Evolutionary conservation across 2,329 filamentous ascomycete genomes (phyloP).

Genomic region (Aspergillus aculeatus): DNA sequence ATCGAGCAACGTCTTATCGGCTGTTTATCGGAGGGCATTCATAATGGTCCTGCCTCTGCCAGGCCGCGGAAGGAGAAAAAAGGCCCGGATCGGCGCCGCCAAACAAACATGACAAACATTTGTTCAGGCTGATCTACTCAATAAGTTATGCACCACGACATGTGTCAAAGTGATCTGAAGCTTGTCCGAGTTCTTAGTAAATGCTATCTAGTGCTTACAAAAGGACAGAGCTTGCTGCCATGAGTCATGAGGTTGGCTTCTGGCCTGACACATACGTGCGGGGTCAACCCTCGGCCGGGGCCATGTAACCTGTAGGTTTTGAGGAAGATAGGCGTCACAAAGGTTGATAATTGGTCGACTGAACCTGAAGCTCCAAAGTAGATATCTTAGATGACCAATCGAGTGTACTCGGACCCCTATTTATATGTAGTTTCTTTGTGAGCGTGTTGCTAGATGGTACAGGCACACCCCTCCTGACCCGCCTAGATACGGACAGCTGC

Average conservation of each 20-base stretch:
- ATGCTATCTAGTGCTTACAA: neutral
- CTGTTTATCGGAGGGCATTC: neutral
- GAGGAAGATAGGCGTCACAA: neutral
- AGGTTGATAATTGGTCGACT: neutral
- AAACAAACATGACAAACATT: constrained; percentile 25
- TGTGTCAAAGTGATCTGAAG: neutral
- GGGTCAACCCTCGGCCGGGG: neutral
- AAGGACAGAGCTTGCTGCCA: neutral
- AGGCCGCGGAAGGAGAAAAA: constrained; percentile 9
- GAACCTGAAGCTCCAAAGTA: neutral
- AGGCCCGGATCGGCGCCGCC: neutral
- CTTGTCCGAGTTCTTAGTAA: neutral
- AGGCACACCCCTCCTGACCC: neutral
- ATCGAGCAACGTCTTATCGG: neutral
- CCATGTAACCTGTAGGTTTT: neutral
- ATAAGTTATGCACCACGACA: neutral
- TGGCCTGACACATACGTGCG: neutral
- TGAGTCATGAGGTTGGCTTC: neutral
- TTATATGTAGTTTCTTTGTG: neutral
- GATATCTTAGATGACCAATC: neutral
- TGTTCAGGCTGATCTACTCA: neutral
- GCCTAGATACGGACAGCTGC: neutral
- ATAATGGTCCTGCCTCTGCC: neutral
- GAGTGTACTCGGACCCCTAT: neutral
- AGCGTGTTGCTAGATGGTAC: neutral